These are phyloP conservation scores for Arthrocladium fulminans DNA, from an alignment of 2,329 filamentous ascomycete genomes.

Conservation along the genomic window DNA sequence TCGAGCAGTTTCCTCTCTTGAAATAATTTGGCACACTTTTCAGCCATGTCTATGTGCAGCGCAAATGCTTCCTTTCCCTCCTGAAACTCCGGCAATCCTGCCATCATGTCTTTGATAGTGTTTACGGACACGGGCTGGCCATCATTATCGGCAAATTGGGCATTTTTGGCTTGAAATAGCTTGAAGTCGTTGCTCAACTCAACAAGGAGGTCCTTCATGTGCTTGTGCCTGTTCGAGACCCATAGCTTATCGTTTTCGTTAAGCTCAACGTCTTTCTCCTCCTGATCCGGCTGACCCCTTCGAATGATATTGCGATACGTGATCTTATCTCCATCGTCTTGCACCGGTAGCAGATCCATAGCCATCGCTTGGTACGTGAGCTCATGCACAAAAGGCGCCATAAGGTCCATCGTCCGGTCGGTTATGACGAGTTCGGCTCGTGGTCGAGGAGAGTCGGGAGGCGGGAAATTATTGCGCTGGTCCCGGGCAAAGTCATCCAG, in stretches of 20 bases:
- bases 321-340: slow-evolving; percentile 73
- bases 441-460: slow-evolving; percentile 59
- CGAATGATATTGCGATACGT: slow-evolving; percentile 75
- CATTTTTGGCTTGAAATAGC: slow-evolving; percentile 82
- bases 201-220: slow-evolving; percentile 97
- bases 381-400: slow-evolving; percentile 81
- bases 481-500: slow-evolving; percentile 80
- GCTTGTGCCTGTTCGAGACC: slow-evolving; percentile 85
- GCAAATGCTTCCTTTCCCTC: slow-evolving; percentile 94
- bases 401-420: slow-evolving; percentile 86
- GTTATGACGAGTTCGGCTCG: slow-evolving; percentile 77
- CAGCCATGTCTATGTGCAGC: slow-evolving; percentile 89
- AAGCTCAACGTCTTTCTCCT: slow-evolving; percentile 87
- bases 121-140: slow-evolving; percentile 68
- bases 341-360: slow-evolving; percentile 80
- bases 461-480: slow-evolving; percentile 70
- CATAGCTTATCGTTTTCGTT: slow-evolving; percentile 86
- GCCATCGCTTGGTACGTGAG: slow-evolving; percentile 99
- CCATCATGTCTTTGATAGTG: slow-evolving; percentile 94
- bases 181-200: slow-evolving; percentile 89
- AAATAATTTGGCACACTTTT: slow-evolving; percentile 93
- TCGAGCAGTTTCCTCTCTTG: slow-evolving; percentile 76
- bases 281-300: slow-evolving; percentile 58
- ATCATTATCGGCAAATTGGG: slow-evolving; percentile 74
- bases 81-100: slow-evolving; percentile 85